Conservation (phyloP, 495 filamentous ascomycete species). For the Sabuloglossum arenarium region DNA sequence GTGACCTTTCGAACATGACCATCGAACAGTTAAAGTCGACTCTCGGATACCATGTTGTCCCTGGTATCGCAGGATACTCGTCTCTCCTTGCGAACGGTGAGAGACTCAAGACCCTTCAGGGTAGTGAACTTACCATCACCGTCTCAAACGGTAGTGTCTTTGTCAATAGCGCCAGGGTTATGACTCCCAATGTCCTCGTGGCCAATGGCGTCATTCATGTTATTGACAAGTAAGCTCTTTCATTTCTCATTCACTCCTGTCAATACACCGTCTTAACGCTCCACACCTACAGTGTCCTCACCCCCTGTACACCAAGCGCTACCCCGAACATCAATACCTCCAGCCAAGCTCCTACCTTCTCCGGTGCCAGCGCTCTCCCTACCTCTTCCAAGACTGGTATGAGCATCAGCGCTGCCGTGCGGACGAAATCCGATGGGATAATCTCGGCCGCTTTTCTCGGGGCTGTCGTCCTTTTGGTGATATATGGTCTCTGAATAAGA, state of each 20-base stretch:
- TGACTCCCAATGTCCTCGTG: slow-evolving; percentile 35
- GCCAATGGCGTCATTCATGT: slow-evolving; percentile 49
- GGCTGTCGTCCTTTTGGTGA: too few relatives aligned
- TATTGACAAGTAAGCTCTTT: slow-evolving; percentile 27
- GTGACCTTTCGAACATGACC: slow-evolving; percentile 25
- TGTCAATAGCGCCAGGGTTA: slow-evolving; percentile 32
- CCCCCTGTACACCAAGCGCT: neutral
- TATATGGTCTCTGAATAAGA: too few relatives aligned
- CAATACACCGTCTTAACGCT: neutral
- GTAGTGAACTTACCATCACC: slow-evolving; percentile 28
- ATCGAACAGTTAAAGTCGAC: slow-evolving; percentile 24
- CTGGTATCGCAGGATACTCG: slow-evolving; percentile 30
- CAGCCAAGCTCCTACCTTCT: neutral
- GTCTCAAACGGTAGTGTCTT: slow-evolving; percentile 28
- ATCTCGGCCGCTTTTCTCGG: too few relatives aligned
- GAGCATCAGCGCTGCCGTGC: neutral
- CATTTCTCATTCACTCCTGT: neutral
- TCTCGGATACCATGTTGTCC: slow-evolving; percentile 37
- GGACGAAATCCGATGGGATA: too few relatives aligned
- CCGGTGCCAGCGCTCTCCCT: neutral
- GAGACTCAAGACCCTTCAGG: slow-evolving; percentile 18
- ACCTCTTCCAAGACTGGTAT: neutral
- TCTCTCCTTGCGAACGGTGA: slow-evolving; percentile 20
- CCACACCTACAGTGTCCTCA: neutral
- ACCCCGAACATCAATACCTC: neutral